A percentile compares a stretch with the other conserved stretches of the same genome.
Conservation (phyloP, 225 moss, liverwort and hornwort species). For the Straminergon stramineum region DNA sequence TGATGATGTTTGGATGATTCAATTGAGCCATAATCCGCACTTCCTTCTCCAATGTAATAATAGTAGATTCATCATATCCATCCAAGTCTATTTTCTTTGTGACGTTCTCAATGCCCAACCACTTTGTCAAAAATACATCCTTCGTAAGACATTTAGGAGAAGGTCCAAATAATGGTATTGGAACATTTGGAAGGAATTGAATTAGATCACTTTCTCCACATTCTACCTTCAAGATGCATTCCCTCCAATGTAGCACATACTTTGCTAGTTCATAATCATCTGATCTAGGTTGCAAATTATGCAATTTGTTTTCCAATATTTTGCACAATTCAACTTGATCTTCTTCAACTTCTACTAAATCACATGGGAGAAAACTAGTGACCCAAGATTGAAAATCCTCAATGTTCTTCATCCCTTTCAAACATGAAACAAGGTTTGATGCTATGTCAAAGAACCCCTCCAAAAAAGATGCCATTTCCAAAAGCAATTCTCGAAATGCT, state of each 20-base stretch:
- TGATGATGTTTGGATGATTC: neutral
- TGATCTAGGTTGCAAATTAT: neutral
- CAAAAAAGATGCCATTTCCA: neutral
- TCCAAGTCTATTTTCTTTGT: neutral
- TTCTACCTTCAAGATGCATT: neutral
- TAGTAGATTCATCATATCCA: accelerated
- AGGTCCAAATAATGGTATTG: accelerated
- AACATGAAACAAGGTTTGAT: neutral
- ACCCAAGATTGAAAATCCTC: neutral
- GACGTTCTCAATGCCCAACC: neutral
- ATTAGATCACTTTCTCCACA: neutral
- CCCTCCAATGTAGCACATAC: neutral
- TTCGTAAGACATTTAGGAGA: accelerated
- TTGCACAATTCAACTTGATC: neutral
- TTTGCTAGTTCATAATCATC: neutral
- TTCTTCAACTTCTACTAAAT: neutral
- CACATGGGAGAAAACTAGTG: neutral
- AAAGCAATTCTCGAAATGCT: neutral
- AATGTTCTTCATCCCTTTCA: neutral
- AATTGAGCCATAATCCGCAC: neutral
- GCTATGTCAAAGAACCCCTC: neutral
- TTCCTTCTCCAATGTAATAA: neutral
- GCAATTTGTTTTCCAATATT: neutral
- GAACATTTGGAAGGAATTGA: neutral
- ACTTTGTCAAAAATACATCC: neutral